Conservation (phyloP, 108 stramenopile species). For the Fragilaria crotonensis region DNA sequence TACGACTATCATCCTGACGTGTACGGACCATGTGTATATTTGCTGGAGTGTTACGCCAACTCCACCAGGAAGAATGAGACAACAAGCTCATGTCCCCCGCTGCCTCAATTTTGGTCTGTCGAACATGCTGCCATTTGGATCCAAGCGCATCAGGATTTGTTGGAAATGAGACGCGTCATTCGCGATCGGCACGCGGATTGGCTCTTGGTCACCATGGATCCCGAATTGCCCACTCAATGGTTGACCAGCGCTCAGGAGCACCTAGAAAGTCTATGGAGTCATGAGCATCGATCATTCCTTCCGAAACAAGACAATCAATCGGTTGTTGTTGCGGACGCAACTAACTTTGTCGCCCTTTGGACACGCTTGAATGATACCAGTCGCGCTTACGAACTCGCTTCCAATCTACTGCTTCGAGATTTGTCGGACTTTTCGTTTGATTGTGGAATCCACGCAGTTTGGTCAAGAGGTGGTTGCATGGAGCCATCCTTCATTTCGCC, state of each 20-base stretch:
- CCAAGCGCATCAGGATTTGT: neutral
- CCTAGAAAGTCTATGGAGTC: neutral
- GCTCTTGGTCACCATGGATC: neutral
- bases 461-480: slow-evolving; percentile 29
- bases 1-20: slow-evolving; percentile 33
- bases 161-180: neutral
- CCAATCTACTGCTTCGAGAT: neutral
- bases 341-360: neutral
- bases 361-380: neutral
- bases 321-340: neutral
- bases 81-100: neutral
- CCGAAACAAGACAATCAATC: neutral
- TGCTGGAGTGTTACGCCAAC: slow-evolving; percentile 25
- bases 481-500: slow-evolving; percentile 4
- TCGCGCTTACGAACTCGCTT: neutral
- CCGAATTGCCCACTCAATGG: neutral
- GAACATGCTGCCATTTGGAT: neutral
- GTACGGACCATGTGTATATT: slow-evolving; percentile 34
- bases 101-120: neutral
- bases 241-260: neutral
- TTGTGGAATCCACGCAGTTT: slow-evolving; percentile 41
- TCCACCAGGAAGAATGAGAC: slow-evolving; percentile 1
- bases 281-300: neutral
- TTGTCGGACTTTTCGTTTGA: slow-evolving; percentile 20
- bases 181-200: neutral